Conservation (phyloP, 2,329 filamentous ascomycete genomes). For the Verticillium alfalfae region DNA sequence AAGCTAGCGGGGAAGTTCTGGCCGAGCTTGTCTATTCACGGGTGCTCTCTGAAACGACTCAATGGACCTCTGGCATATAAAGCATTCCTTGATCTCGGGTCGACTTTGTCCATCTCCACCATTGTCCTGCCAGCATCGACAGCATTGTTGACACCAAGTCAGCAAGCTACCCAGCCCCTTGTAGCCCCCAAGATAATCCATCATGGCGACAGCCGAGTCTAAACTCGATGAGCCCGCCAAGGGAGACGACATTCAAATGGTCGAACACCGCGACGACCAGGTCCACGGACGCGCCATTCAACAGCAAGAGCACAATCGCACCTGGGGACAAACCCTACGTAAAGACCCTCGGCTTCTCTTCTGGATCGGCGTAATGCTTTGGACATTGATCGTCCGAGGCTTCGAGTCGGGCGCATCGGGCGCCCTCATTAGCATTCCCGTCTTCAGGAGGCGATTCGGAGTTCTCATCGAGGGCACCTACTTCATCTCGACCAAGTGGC, state of each 20-base stretch:
- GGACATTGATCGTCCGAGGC: constrained; percentile 20
- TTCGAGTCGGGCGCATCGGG: constrained; percentile 20
- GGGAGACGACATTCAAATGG: not conserved
- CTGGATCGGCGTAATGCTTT: constrained; percentile 23
- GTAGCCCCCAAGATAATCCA: not conserved
- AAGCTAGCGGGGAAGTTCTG: not conserved
- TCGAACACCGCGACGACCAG: constrained; percentile 1
- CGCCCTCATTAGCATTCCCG: constrained; percentile 10
- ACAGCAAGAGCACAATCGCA: constrained; percentile 19
- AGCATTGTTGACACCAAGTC: not conserved
- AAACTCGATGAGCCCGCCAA: not conserved
- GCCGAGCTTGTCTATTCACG: not conserved
- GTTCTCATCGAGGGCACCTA: constrained; percentile 9
- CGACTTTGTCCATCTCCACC: not conserved
- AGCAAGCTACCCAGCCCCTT: not conserved
- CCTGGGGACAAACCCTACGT: constrained; percentile 16
- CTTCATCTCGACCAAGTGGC: constrained; percentile 20
- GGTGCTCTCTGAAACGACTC: not conserved
- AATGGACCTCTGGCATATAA: not conserved
- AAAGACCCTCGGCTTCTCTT: constrained; percentile 20
- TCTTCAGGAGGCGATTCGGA: constrained; percentile 15
- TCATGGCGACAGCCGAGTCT: not conserved
- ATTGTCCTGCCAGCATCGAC: not conserved
- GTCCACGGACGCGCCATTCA: constrained; percentile 17
- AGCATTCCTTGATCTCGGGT: not conserved